phyloP scores from a whole-genome alignment of 768 basidiomycete genomes.

The Lactarius deliciosus region DNA sequence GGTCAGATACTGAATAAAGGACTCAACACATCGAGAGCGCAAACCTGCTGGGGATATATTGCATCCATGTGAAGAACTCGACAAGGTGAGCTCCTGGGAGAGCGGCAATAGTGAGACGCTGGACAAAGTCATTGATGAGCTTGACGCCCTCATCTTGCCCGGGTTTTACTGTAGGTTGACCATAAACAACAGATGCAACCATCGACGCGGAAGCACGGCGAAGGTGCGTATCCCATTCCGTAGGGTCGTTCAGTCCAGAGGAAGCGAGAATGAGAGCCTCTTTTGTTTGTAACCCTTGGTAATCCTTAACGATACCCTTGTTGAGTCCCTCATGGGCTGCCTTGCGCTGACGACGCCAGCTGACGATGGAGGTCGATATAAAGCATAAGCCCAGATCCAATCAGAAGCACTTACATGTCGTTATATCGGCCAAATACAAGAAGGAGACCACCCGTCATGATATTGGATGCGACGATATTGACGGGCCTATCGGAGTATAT shows the following conservation, averaged over 20 bases:
- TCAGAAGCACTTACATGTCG: constrained; percentile 17
- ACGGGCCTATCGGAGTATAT: constrained; percentile 36
- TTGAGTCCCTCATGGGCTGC: constrained; percentile 39
- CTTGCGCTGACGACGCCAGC: constrained; percentile 40
- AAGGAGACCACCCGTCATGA: constrained; percentile 28
- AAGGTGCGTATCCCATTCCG: constrained; percentile 37
- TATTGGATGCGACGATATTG: constrained; percentile 27
- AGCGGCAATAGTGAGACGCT: constrained; percentile 37
- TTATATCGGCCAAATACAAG: constrained; percentile 27
- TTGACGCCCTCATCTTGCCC: constrained; percentile 29
- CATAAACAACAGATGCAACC: constrained; percentile 35
- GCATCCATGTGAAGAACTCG: constrained; percentile 29
- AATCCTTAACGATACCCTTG: constrained; percentile 31
- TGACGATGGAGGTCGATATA: constrained; percentile 17
- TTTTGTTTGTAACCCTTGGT: constrained; percentile 33
- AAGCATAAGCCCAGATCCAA: neutral
- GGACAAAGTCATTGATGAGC: constrained; percentile 32
- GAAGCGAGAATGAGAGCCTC: constrained; percentile 38
- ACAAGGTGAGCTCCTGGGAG: constrained; percentile 38
- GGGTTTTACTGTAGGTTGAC: constrained; percentile 25
- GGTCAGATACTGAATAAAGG: constrained; percentile 1
- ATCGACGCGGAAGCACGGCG: constrained; percentile 35
- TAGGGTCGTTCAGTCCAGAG: constrained; percentile 33
- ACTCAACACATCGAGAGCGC: neutral
- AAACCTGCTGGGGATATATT: constrained; percentile 25